Evolutionary conservation across 192 early-diverging fungal genomes (phyloP).

Genomic region (Phlyctochytrium bullatum): DNA sequence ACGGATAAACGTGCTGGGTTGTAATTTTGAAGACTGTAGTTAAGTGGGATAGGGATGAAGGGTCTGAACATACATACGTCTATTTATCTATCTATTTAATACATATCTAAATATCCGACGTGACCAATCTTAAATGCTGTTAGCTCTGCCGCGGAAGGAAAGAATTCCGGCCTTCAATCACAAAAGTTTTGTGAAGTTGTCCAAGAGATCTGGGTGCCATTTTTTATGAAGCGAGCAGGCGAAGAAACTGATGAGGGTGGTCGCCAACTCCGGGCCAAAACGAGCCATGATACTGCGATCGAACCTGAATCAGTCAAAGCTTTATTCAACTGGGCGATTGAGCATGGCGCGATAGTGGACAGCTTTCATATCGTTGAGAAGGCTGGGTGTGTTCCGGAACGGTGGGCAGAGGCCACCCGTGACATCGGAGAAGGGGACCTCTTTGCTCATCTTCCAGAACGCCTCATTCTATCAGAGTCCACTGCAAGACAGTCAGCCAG

Average conservation of each 20-base stretch:
- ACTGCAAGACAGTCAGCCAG: constrained; percentile 24
- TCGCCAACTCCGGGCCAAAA: not conserved
- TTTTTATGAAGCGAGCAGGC: not conserved
- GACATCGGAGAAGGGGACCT: constrained; percentile 12
- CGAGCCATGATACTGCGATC: not conserved
- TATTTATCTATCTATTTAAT: too few species aligned
- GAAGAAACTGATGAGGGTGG: not conserved
- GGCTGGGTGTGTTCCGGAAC: constrained; percentile 1
- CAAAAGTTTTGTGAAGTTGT: not conserved
- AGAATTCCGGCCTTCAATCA: too few species aligned
- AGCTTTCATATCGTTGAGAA: constrained; percentile 13
- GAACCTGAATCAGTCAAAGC: not conserved
- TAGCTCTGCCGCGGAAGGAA: too few species aligned
- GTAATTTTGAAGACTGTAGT: too few species aligned
- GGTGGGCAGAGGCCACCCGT: constrained; percentile 3
- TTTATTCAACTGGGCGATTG: constrained; percentile 20
- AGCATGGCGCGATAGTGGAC: constrained; percentile 18
- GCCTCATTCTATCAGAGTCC: constrained; percentile 40
- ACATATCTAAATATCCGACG: too few species aligned
- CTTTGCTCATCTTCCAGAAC: constrained; percentile 37
- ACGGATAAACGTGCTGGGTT: too few species aligned
- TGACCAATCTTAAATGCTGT: too few species aligned
- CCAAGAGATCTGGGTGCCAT: not conserved
- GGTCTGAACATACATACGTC: too few species aligned
- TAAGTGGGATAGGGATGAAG: too few species aligned